Evolutionary conservation across 2,329 filamentous ascomycete species (phyloP).

Genomic region (Proliferodiscus dingleyae): DNA sequence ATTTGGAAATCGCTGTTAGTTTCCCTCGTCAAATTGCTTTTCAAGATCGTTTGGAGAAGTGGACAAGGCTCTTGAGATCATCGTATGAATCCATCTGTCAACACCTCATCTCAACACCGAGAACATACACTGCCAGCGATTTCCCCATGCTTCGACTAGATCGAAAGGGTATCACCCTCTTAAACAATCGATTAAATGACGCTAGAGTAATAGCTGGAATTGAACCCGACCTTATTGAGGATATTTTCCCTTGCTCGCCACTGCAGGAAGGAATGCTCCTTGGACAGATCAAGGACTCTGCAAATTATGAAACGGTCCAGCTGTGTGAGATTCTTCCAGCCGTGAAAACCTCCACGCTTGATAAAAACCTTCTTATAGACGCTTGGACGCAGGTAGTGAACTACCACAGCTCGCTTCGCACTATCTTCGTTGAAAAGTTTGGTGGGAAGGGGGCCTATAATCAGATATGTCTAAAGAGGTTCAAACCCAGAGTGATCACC

Average conservation of each 20-base stretch:
- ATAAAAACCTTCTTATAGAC: no score
- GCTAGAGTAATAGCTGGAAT: no score
- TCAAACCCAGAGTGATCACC: no score
- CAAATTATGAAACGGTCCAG: no score
- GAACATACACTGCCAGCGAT: background rate
- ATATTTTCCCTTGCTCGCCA: background rate
- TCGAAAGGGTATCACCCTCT: background rate
- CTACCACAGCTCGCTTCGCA: no score
- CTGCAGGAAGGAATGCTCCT: background rate
- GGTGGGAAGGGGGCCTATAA: no score
- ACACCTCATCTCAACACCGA: background rate
- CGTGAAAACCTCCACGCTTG: no score
- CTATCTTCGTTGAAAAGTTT: no score
- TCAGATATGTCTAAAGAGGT: no score
- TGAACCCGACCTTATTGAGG: background rate
- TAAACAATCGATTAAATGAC: background rate
- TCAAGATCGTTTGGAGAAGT: background rate
- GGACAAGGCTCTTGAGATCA: background rate
- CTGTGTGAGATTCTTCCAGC: no score
- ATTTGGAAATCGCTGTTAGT: background rate
- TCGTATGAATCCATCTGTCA: background rate
- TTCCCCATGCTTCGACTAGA: background rate
- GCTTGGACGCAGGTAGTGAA: no score
- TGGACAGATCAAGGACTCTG: no score
- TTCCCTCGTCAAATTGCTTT: background rate